Evolutionary conservation across 257 asterid genomes (phyloP).

Genomic region (Scutellaria minor): DNA sequence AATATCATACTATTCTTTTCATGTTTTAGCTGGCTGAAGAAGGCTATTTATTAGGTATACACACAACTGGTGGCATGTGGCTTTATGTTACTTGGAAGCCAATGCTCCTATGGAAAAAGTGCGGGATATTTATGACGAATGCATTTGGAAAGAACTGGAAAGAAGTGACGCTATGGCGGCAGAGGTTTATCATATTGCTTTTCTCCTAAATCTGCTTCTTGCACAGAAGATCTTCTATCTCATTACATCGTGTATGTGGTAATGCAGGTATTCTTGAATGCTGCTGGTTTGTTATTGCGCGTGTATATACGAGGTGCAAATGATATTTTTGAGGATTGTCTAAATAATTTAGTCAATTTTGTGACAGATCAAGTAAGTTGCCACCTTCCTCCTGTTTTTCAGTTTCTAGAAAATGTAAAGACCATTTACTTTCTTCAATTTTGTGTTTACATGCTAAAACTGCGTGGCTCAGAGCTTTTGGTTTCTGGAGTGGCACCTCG

Average conservation of each 20-base stretch:
- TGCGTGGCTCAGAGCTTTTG: slow-evolving; percentile 60
- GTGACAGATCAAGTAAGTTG: slow-evolving; percentile 71
- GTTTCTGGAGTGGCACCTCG: slow-evolving; percentile 97
- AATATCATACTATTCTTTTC: slow-evolving; percentile 5
- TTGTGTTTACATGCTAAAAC: slow-evolving; percentile 27
- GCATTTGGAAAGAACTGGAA: slow-evolving; percentile 84
- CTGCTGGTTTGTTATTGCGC: slow-evolving; percentile 75
- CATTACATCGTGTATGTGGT: slow-evolving; percentile 21
- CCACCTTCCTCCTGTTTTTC: slow-evolving; percentile 21
- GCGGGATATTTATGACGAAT: slow-evolving; percentile 65
- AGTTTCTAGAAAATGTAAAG: neutral
- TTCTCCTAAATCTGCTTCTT: slow-evolving; percentile 19
- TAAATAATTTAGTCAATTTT: slow-evolving; percentile 58
- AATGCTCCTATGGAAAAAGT: slow-evolving; percentile 69
- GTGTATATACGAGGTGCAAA: slow-evolving; percentile 64
- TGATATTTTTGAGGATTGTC: slow-evolving; percentile 60
- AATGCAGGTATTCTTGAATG: slow-evolving; percentile 83
- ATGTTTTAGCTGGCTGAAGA: slow-evolving; percentile 37
- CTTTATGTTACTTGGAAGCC: slow-evolving; percentile 91
- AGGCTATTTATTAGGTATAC: slow-evolving; percentile 64
- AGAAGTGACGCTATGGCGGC: slow-evolving; percentile 68
- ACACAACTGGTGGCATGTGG: slow-evolving; percentile 99
- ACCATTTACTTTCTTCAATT: no score
- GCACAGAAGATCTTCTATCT: slow-evolving; percentile 20
- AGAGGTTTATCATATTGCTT: slow-evolving; percentile 53